phyloP scores from a whole-genome alignment of 768 basidiomycete species.

The Baorangia bicolor region DNA sequence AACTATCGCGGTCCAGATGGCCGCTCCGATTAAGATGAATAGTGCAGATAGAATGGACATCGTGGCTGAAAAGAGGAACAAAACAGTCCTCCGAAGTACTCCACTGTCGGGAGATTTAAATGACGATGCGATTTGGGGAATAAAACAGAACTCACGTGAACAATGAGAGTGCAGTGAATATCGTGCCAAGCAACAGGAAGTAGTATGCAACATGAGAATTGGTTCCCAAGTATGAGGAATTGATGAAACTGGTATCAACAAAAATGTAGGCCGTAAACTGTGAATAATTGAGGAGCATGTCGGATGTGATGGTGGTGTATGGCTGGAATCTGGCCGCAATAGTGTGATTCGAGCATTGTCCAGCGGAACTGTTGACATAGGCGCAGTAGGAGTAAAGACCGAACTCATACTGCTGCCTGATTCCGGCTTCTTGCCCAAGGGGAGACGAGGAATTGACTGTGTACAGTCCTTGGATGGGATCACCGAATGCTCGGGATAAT shows the following conservation, averaged over 20 bases:
- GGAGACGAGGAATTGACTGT: constrained; percentile 64
- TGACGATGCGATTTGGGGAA: not conserved
- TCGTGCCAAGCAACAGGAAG: constrained; percentile 69
- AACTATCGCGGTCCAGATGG: constrained; percentile 77
- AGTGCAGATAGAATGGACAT: constrained; percentile 60
- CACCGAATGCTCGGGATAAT: constrained; percentile 47
- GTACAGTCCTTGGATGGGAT: constrained; percentile 64
- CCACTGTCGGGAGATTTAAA: constrained; percentile 46
- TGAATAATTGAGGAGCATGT: constrained; percentile 68
- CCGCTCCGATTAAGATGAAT: constrained; percentile 64
- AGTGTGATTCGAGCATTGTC: constrained; percentile 63
- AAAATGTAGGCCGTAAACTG: constrained; percentile 54
- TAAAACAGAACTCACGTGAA: constrained; percentile 51
- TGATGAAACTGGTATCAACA: constrained; percentile 49
- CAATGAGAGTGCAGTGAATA: constrained; percentile 63
- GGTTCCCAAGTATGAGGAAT: constrained; percentile 60
- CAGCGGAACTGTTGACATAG: constrained; percentile 57
- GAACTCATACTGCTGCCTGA: constrained; percentile 72
- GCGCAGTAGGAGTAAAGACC: constrained; percentile 83
- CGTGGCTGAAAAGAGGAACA: constrained; percentile 66
- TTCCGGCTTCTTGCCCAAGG: constrained; percentile 52
- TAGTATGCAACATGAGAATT: constrained; percentile 72
- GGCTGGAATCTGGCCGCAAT: constrained; percentile 62
- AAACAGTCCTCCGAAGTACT: constrained; percentile 57
- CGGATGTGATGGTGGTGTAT: constrained; percentile 59